phyloP scores from a whole-genome alignment of 176 grass and related monocot genomes.

The maize (Zea mays) region Zm-B73-REFERENCE-NAM-5.0 NC_050099.1:211677001-211677500 shows the following conservation, averaged over 20 bases:
- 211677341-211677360: conserved; percentile 86
- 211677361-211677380: conserved; percentile 93
- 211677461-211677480: background rate
- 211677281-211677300: conserved; percentile 70
- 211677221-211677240: conserved; percentile 75
- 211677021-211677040: too few species aligned
- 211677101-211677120: conserved; percentile 24
- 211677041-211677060: too few species aligned
- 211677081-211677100: conserved; percentile 10
- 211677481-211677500: background rate
- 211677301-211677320: conserved; percentile 96
- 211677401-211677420: conserved; percentile 91
- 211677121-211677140: conserved; percentile 61
- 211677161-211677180: conserved; percentile 87
- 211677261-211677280: conserved; percentile 84
- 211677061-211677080: conserved; percentile 14
- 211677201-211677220: conserved; percentile 84
- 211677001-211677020: too few species aligned
- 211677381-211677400: conserved; percentile 98
- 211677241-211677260: conserved; percentile 71
- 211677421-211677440: conserved; percentile 90
- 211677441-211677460: conserved; percentile 36
- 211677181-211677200: conserved; percentile 97
- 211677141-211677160: conserved; percentile 93
- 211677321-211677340: conserved; percentile 96